Evolutionary conservation across 2,329 filamentous ascomycete genomes (phyloP).

Genomic region (Spiromastix sp.): DNA sequence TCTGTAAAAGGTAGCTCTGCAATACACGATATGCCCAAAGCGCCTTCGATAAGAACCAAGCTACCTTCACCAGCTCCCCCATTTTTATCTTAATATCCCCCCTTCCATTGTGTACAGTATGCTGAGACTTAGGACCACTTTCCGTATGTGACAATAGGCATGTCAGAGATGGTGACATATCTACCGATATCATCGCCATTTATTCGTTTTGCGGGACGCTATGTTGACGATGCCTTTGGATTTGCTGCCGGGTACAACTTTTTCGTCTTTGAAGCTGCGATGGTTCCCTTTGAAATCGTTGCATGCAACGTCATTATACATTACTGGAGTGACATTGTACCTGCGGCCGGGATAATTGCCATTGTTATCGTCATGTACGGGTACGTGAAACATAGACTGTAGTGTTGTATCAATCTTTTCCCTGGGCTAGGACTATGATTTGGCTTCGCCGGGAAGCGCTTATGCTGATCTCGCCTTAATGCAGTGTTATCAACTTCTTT

Average conservation of each 20-base stretch:
- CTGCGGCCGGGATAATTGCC: slow-evolving; percentile 36
- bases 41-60: no score
- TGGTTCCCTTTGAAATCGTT: slow-evolving; percentile 44
- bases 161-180: slow-evolving; percentile 43
- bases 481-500: slow-evolving; percentile 54
- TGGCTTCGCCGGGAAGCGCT: no score
- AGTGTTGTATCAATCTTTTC: no score
- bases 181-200: slow-evolving; percentile 38
- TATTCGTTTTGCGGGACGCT: slow-evolving; percentile 37
- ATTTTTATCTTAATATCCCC: slow-evolving; percentile 1
- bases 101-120: slow-evolving; percentile 4
- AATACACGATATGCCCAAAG: no score
- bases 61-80: neutral
- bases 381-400: no score
- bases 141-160: slow-evolving; percentile 18
- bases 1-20: no score
- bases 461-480: no score
- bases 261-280: slow-evolving; percentile 40
- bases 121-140: slow-evolving; percentile 15
- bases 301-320: slow-evolving; percentile 41
- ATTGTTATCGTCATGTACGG: slow-evolving; percentile 36
- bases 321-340: slow-evolving; percentile 39
- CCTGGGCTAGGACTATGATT: no score
- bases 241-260: slow-evolving; percentile 41
- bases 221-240: slow-evolving; percentile 40